phyloP scores from a whole-genome alignment of 2,329 filamentous ascomycete species.

The Monosporascus ibericus region DNA sequence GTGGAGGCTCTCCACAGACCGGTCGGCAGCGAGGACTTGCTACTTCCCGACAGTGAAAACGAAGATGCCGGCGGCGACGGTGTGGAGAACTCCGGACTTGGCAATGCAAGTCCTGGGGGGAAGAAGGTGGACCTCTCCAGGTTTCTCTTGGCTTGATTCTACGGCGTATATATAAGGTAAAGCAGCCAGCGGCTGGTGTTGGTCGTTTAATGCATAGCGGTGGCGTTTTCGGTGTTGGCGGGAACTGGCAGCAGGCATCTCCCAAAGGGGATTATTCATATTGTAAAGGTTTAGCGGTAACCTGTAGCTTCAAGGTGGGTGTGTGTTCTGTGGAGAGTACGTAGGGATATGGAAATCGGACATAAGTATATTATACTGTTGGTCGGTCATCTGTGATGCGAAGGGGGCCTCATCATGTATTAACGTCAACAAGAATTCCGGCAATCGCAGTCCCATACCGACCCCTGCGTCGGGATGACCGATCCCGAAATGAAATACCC shows the following conservation, averaged over 20 bases:
- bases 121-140: slow-evolving; percentile 41
- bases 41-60: slow-evolving; percentile 44
- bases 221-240: slow-evolving; percentile 7
- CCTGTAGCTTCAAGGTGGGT: neutral
- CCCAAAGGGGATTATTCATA: neutral
- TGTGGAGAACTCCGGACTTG: slow-evolving; percentile 10
- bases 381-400: too few relatives aligned
- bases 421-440: too few relatives aligned
- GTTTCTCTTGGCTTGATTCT: slow-evolving; percentile 33
- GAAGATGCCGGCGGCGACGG: slow-evolving; percentile 19
- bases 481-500: too few relatives aligned
- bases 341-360: too few relatives aligned
- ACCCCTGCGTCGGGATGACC: too few relatives aligned
- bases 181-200: slow-evolving; percentile 2
- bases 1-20: slow-evolving; percentile 43
- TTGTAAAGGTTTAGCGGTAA: neutral
- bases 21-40: slow-evolving; percentile 51
- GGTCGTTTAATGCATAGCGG: slow-evolving; percentile 13
- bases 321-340: too few relatives aligned
- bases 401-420: too few relatives aligned
- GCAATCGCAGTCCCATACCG: too few relatives aligned
- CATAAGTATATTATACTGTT: too few relatives aligned
- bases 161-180: slow-evolving; percentile 4
- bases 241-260: neutral
- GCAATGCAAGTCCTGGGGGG: slow-evolving; percentile 12